phyloP scores from a whole-genome alignment of 148 eudicot species.

The Vaccinium vitisidaea region DNA sequence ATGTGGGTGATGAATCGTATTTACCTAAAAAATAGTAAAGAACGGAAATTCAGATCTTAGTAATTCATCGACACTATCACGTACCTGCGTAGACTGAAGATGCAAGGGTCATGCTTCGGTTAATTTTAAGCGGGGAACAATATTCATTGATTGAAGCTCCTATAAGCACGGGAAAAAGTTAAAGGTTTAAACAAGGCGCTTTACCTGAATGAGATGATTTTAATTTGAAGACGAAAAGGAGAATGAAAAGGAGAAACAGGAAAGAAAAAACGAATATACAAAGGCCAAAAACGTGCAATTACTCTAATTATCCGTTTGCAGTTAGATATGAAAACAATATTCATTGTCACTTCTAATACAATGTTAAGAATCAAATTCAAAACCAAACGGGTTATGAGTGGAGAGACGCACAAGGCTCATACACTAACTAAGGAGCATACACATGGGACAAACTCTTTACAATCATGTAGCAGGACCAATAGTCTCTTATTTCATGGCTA shows the following conservation, averaged over 20 bases:
- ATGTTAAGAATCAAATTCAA: not conserved
- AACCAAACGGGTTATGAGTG: not conserved
- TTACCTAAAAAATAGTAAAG: not conserved
- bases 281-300: not conserved
- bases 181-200: too few species aligned
- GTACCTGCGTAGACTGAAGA: too few species aligned
- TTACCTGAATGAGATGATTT: not conserved
- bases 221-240: too few species aligned
- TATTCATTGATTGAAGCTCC: constrained; percentile 92
- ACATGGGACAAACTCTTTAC: not conserved
- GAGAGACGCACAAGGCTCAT: not conserved
- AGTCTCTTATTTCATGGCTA: not conserved
- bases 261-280: not conserved
- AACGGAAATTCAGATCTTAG: not conserved
- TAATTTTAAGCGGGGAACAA: constrained; percentile 76
- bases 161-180: constrained; percentile 12
- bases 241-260: not conserved
- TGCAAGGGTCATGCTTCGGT: constrained; percentile 43
- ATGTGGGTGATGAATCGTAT: not conserved
- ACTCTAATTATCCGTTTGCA: not conserved
- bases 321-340: not conserved
- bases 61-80: not conserved
- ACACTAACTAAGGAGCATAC: not conserved
- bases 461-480: not conserved
- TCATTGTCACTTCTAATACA: not conserved